Conservation (phyloP, 78 protist species). For the Dictyostelium intermedium region DNA sequence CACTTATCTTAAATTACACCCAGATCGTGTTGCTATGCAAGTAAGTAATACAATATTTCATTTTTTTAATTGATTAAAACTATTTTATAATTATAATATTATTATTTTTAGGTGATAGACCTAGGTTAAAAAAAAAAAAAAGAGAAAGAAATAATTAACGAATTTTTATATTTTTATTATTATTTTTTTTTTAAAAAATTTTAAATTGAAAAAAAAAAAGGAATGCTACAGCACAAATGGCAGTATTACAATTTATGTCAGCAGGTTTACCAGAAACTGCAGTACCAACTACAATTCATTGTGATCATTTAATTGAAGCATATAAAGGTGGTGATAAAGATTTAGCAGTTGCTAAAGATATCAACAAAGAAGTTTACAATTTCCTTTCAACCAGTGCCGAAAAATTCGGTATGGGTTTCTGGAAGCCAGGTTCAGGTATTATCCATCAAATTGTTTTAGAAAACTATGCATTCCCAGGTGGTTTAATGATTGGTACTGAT, state of each 20-base stretch:
- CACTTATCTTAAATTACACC: constrained; percentile 91
- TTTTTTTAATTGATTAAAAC: too few species aligned
- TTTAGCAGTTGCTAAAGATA: constrained; percentile 76
- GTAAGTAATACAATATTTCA: neutral
- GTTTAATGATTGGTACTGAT: constrained; percentile 94
- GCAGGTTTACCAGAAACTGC: constrained; percentile 93
- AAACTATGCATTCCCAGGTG: constrained; percentile 97
- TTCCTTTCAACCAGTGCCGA: constrained; percentile 86
- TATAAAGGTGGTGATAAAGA: constrained; percentile 87
- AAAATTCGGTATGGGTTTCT: constrained; percentile 95
- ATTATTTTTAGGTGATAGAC: neutral
- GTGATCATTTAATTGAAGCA: constrained; percentile 97
- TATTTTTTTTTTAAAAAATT: neutral
- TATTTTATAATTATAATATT: neutral
- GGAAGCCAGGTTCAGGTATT: constrained; percentile 97
- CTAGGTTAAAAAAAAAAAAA: neutral
- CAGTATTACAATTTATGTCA: constrained; percentile 95
- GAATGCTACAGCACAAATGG: constrained; percentile 97
- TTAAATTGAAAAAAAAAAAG: neutral
- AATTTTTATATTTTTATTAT: neutral
- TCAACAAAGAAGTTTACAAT: constrained; percentile 94
- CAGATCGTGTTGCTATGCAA: constrained; percentile 97
- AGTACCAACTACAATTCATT: constrained; percentile 96
- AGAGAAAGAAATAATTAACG: neutral
- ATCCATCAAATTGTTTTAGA: constrained; percentile 97